Percentiles rank a stretch among this genome's conserved stretches.
phyloP scores from a whole-genome alignment of 164 flowering plant species.

The Chimonanthus praecox region DNA sequence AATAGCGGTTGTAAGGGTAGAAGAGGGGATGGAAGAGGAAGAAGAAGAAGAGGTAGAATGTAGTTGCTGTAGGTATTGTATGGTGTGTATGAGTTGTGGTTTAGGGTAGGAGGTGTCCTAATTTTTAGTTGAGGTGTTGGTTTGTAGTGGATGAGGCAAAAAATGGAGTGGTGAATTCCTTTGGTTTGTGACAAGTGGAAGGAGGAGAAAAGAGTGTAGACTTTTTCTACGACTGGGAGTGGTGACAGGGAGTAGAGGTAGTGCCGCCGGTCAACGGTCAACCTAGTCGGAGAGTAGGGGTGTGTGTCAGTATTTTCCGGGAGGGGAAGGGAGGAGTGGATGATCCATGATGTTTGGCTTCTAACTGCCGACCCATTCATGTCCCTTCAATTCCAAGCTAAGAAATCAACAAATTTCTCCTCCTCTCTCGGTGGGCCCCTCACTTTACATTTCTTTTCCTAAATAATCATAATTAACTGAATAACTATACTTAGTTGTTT shows the following conservation, averaged over 20 bases:
- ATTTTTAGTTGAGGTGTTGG: slow-evolving; percentile 43
- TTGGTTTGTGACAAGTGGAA: slow-evolving; percentile 51
- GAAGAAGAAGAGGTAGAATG: slow-evolving; percentile 7
- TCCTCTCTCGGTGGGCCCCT: slow-evolving; percentile 13
- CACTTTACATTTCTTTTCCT: neutral
- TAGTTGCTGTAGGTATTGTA: neutral
- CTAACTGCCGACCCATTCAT: slow-evolving; percentile 45
- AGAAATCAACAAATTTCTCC: slow-evolving; percentile 27
- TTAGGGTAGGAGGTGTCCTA: slow-evolving; percentile 21
- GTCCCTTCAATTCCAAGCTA: slow-evolving; percentile 72
- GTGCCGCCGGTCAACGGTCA: slow-evolving; percentile 25
- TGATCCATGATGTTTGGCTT: slow-evolving; percentile 8
- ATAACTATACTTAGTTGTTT: no score
- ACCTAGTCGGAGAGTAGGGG: slow-evolving; percentile 2
- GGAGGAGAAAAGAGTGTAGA: slow-evolving; percentile 33
- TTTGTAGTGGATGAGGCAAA: slow-evolving; percentile 25
- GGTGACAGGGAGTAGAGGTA: slow-evolving; percentile 23
- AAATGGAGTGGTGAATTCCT: slow-evolving; percentile 10
- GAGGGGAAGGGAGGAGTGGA: slow-evolving; percentile 5
- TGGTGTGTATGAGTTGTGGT: neutral
- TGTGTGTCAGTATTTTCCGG: slow-evolving; percentile 14
- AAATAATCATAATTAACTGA: no score
- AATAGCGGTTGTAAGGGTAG: slow-evolving; percentile 2
- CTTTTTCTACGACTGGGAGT: slow-evolving; percentile 35
- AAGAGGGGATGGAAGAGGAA: neutral